phyloP scores from a whole-genome alignment of 2,329 filamentous ascomycete species.

The Chaetomiaceae sp. region DNA sequence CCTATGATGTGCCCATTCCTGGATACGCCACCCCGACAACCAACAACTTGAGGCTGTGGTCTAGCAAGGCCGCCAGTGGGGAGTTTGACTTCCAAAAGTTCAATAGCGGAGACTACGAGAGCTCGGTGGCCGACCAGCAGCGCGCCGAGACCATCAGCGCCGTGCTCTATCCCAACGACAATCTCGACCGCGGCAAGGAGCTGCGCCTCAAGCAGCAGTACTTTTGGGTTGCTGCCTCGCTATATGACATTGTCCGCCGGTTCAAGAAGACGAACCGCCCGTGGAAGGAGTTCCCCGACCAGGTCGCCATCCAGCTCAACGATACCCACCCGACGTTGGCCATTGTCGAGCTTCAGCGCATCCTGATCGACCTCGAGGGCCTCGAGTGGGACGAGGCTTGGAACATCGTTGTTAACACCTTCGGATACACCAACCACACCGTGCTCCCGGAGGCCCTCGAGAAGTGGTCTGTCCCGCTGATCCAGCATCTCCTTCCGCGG shows the following conservation, averaged over 20 bases:
- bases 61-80: slow-evolving; percentile 91
- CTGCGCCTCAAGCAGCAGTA: slow-evolving; percentile 98
- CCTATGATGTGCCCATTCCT: slow-evolving; percentile 89
- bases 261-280: slow-evolving; percentile 95
- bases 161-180: slow-evolving; percentile 96
- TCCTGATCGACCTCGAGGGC: slow-evolving; percentile 82
- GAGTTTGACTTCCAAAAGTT: slow-evolving; percentile 99
- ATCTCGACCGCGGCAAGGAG: slow-evolving; percentile 93
- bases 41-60: slow-evolving; percentile 97
- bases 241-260: slow-evolving; percentile 91
- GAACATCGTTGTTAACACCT: slow-evolving; percentile 71
- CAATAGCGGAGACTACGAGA: slow-evolving; percentile 97
- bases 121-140: slow-evolving; percentile 96
- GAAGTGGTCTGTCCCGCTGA: slow-evolving; percentile 93
- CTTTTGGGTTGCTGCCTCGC: slow-evolving; percentile 97
- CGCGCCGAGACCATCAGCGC: slow-evolving; percentile 98
- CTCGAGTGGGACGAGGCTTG: slow-evolving; percentile 92
- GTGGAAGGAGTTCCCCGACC: slow-evolving; percentile 89
- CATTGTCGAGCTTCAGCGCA: slow-evolving; percentile 91
- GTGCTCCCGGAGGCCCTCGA: slow-evolving; percentile 94
- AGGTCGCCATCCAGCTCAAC: slow-evolving; percentile 96
- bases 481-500: slow-evolving; percentile 88
- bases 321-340: slow-evolving; percentile 96
- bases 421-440: slow-evolving; percentile 98
- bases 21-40: slow-evolving; percentile 86